These are phyloP conservation scores for Neurospora sp. DNA, from an alignment of 495 filamentous ascomycete species.

Conservation along the genomic window DNA sequence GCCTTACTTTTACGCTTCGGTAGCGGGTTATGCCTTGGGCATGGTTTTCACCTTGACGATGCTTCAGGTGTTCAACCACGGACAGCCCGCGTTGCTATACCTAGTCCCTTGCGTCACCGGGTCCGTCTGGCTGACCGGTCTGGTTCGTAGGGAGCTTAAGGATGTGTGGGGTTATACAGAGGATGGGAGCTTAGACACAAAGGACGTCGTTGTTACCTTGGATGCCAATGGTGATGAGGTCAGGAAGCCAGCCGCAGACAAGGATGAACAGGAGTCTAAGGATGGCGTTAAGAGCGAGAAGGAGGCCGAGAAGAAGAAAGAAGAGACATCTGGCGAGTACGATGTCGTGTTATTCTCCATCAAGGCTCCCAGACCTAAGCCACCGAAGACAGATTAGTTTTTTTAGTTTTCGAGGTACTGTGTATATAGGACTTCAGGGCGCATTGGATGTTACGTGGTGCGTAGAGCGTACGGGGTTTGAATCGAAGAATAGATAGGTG, in stretches of 20 bases:
- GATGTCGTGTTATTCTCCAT: slow-evolving; percentile 21
- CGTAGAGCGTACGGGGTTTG: background rate
- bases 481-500: background rate
- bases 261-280: background rate
- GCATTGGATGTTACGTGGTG: no score
- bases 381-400: background rate
- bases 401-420: background rate
- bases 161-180: slow-evolving; percentile 80
- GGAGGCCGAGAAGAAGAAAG: background rate
- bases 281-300: background rate
- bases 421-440: background rate
- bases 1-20: slow-evolving; percentile 71
- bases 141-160: slow-evolving; percentile 54
- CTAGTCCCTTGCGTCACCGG: slow-evolving; percentile 78
- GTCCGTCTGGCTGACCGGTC: slow-evolving; percentile 70
- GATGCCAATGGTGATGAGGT: slow-evolving; percentile 13
- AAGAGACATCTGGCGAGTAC: slow-evolving; percentile 2
- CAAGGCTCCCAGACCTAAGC: slow-evolving; percentile 9
- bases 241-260: slow-evolving; percentile 1
- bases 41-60: slow-evolving; percentile 70
- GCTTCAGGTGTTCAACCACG: slow-evolving; percentile 68
- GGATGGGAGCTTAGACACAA: slow-evolving; percentile 42
- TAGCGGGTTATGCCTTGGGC: slow-evolving; percentile 69
- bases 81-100: slow-evolving; percentile 87
- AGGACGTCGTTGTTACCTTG: slow-evolving; percentile 36